phyloP scores from a whole-genome alignment of 2,329 filamentous ascomycete genomes.

The Magnaporthiopsis poae region DNA sequence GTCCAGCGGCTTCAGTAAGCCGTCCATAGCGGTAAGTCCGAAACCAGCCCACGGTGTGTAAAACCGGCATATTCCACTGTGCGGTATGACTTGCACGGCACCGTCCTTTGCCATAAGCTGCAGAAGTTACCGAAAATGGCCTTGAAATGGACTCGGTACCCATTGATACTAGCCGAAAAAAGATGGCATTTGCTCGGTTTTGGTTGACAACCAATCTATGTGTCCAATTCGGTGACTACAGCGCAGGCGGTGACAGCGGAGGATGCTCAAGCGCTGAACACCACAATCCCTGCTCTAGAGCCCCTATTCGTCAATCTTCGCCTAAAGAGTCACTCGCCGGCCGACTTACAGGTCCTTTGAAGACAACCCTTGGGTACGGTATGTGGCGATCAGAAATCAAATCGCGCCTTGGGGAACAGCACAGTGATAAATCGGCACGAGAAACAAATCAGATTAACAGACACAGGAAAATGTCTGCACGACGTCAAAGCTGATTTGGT shows the following conservation, averaged over 20 bases:
- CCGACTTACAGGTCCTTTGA: not conserved
- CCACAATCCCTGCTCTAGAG: not conserved
- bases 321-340: not conserved
- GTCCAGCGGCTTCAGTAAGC: not conserved
- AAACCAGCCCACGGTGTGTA: not conserved
- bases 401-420: too few species aligned
- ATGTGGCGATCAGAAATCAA: too few species aligned
- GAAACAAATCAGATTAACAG: not conserved
- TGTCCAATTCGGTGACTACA: not conserved
- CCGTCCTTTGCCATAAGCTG: too few species aligned
- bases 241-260: not conserved
- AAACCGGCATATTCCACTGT: too few species aligned
- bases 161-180: too few species aligned
- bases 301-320: not conserved
- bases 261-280: not conserved
- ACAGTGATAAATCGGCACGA: too few species aligned
- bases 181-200: too few species aligned
- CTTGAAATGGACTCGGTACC: too few species aligned
- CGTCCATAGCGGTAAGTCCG: not conserved
- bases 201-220: not conserved
- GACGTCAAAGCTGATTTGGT: not conserved
- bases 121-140: too few species aligned
- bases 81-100: too few species aligned
- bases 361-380: too few species aligned
- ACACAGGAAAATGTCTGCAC: not conserved